phyloP scores from a whole-genome alignment of 768 basidiomycete species.

The Hypholoma sublateritium region DNA sequence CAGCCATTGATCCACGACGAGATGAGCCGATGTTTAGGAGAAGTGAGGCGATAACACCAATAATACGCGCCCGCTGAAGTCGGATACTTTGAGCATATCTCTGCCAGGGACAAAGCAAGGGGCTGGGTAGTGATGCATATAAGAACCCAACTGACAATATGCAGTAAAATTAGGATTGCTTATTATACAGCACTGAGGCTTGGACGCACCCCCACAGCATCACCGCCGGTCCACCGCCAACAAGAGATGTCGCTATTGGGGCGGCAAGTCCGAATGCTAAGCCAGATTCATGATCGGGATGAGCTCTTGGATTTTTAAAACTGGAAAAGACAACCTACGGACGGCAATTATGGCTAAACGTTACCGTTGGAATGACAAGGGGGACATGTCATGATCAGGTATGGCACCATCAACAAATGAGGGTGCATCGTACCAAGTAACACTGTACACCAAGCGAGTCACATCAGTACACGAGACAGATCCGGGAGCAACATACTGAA shows the following conservation, averaged over 20 bases:
- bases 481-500: slow-evolving; percentile 42
- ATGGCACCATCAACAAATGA: not conserved
- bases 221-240: slow-evolving; percentile 53
- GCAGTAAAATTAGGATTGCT: not conserved
- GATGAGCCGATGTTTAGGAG: slow-evolving; percentile 48
- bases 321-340: slow-evolving; percentile 37
- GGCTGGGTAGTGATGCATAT: slow-evolving; percentile 48
- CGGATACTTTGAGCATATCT: slow-evolving; percentile 61
- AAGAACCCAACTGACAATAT: slow-evolving; percentile 42
- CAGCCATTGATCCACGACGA: slow-evolving; percentile 70
- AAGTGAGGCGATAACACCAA: slow-evolving; percentile 63
- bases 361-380: not conserved
- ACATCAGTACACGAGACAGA: not conserved
- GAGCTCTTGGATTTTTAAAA: not conserved
- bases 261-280: slow-evolving; percentile 58
- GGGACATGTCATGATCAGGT: not conserved
- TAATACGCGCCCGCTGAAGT: slow-evolving; percentile 65
- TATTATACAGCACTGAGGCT: not conserved
- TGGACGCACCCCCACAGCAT: slow-evolving; percentile 56
- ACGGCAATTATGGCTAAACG: slow-evolving; percentile 58
- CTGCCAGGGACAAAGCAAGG: slow-evolving; percentile 54
- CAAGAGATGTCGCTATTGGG: slow-evolving; percentile 54
- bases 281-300: not conserved
- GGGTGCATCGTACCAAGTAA: slow-evolving; percentile 37
- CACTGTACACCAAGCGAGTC: slow-evolving; percentile 32